These are phyloP conservation scores for Grosmannia clavigera DNA, from an alignment of 2,329 filamentous ascomycete genomes.

Conservation along the genomic window DNA sequence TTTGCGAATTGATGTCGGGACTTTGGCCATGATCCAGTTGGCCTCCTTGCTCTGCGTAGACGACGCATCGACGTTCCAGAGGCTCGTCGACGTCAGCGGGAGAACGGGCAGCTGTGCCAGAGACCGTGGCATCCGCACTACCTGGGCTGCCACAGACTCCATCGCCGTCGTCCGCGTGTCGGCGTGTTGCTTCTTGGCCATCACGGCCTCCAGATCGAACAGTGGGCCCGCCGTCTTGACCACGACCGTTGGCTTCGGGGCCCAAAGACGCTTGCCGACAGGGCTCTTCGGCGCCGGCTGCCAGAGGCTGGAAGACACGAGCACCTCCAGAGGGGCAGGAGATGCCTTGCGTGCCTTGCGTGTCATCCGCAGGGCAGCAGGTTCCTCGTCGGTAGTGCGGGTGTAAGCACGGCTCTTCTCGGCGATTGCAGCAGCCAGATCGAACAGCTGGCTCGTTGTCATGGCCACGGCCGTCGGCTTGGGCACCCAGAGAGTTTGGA, in stretches of 20 bases:
- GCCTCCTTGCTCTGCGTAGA: conserved; percentile 1
- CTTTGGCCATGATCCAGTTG: conserved; percentile 18
- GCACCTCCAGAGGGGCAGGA: conserved; percentile 15
- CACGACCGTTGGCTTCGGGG: neutral
- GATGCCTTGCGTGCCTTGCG: conserved; percentile 17
- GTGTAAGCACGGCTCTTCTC: conserved; percentile 4
- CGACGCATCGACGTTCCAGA: conserved; percentile 14
- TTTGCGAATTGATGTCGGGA: neutral
- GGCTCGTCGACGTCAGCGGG: conserved; percentile 13
- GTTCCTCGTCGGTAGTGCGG: conserved; percentile 11
- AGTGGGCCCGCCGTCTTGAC: conserved; percentile 1
- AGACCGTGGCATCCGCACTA: conserved; percentile 14
- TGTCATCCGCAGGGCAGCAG: conserved; percentile 18
- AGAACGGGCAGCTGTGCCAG: neutral
- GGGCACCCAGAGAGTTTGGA: conserved; percentile 2
- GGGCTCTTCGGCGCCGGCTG: neutral
- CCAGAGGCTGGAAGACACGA: conserved; percentile 16
- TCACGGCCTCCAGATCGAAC: conserved; percentile 7
- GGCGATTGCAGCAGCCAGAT: conserved; percentile 5
- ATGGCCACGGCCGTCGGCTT: neutral
- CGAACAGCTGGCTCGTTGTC: conserved; percentile 5
- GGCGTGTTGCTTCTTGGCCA: conserved; percentile 4
- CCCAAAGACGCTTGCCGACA: neutral
- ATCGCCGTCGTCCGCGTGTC: conserved; percentile 9
- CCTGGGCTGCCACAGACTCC: conserved; percentile 17